These are phyloP conservation scores for Phytophthora niederhauseri DNA, from an alignment of 352 stramenopile genomes.

Conservation along the genomic window DNA sequence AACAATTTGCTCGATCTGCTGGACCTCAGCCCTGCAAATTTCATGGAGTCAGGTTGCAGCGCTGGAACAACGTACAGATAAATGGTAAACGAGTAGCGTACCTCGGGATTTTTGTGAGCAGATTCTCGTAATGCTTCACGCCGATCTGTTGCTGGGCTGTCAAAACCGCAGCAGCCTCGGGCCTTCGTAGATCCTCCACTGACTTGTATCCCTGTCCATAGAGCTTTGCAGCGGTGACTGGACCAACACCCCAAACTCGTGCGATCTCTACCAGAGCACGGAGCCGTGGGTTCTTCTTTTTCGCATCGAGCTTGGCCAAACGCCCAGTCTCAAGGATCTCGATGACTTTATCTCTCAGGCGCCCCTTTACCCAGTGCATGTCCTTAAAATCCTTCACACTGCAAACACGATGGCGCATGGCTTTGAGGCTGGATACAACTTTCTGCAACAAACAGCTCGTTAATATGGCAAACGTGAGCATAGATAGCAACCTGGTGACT, in stretches of 20 bases:
- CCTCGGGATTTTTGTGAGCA: slow-evolving; percentile 79
- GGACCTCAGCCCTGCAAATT: slow-evolving; percentile 58
- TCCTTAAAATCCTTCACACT: slow-evolving; percentile 68
- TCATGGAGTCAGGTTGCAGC: not conserved
- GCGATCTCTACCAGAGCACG: slow-evolving; percentile 64
- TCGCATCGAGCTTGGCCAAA: slow-evolving; percentile 82
- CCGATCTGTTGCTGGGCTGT: slow-evolving; percentile 77
- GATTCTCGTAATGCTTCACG: slow-evolving; percentile 82
- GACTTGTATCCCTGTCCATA: slow-evolving; percentile 79
- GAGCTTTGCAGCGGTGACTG: slow-evolving; percentile 72
- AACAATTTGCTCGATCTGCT: slow-evolving; percentile 76
- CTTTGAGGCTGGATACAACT: slow-evolving; percentile 76
- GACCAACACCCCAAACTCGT: slow-evolving; percentile 82
- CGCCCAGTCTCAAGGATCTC: slow-evolving; percentile 79
- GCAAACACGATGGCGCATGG: slow-evolving; percentile 59
- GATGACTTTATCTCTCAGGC: slow-evolving; percentile 72
- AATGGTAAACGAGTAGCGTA: not conserved
- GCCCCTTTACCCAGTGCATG: slow-evolving; percentile 70
- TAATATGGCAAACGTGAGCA: slow-evolving; percentile 1
- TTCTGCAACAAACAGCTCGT: slow-evolving; percentile 42
- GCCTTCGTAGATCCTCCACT: slow-evolving; percentile 56
- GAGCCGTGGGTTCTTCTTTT: slow-evolving; percentile 67
- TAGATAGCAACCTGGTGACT: not conserved
- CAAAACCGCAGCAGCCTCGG: slow-evolving; percentile 45
- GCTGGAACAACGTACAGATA: not conserved